A percentile compares a stretch with the other conserved stretches of the same genome.
phyloP scores from a whole-genome alignment of 164 flowering plant species.

The Stephania yunnanensis region DNA sequence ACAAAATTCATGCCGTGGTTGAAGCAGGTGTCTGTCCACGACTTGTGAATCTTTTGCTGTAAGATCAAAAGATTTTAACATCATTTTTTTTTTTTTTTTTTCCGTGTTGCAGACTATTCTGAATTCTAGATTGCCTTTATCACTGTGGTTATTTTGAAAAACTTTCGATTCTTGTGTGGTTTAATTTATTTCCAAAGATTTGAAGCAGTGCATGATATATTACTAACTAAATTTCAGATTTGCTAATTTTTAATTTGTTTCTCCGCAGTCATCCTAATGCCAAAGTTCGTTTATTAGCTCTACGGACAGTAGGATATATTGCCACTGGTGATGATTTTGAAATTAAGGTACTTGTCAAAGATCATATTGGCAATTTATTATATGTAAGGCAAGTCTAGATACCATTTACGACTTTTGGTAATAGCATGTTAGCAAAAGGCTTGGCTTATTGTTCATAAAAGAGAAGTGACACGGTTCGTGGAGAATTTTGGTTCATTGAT shows the following conservation, averaged over 20 bases:
- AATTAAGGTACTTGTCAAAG: constrained; percentile 44
- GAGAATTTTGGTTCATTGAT: too few species aligned
- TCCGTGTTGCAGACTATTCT: too few species aligned
- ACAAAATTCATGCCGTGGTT: constrained; percentile 79
- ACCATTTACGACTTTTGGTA: too few species aligned
- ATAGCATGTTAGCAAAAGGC: too few species aligned
- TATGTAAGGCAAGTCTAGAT: too few species aligned
- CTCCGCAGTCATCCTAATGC: constrained; percentile 46
- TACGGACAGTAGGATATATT: constrained; percentile 65
- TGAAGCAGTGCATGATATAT: too few species aligned
- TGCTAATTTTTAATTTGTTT: constrained; percentile 12
- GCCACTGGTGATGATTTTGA: constrained; percentile 68
- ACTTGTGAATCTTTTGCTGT: constrained; percentile 60
- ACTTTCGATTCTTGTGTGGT: neutral
- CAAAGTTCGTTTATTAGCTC: constrained; percentile 61
- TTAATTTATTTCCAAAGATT: neutral
- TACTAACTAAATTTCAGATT: too few species aligned
- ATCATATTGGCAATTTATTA: too few species aligned
- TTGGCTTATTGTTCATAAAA: too few species aligned
- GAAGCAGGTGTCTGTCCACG: constrained; percentile 69
- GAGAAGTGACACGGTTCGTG: too few species aligned
- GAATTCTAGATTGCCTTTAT: too few species aligned
- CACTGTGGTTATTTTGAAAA: neutral
- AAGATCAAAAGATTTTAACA: constrained; percentile 12
- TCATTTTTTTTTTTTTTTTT: neutral